Percentiles rank a stretch among this genome's conserved stretches.
Conservation (phyloP, 495 filamentous ascomycete genomes). For the Entonaema liquescens region DNA sequence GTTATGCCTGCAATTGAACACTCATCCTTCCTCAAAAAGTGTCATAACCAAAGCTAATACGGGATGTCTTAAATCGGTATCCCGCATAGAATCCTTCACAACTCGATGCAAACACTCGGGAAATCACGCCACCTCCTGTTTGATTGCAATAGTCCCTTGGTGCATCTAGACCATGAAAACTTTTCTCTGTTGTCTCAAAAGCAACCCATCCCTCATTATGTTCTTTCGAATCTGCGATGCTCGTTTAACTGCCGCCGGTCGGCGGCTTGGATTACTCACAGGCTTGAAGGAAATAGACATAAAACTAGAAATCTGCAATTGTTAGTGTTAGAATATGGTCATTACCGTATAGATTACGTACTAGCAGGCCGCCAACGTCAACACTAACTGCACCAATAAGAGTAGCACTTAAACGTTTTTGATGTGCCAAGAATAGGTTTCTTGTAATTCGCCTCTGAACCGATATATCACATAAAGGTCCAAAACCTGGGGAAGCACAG, state of each 20-base stretch:
- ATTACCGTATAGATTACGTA: background rate
- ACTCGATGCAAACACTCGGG: background rate
- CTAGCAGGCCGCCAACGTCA: background rate
- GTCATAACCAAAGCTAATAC: background rate
- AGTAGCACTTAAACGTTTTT: background rate
- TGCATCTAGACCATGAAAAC: slow-evolving; percentile 15
- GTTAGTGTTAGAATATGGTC: background rate
- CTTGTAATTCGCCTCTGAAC: background rate
- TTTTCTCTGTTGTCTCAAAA: background rate
- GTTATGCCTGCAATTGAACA: slow-evolving; percentile 5
- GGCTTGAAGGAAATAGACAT: background rate
- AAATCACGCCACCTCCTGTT: slow-evolving; percentile 26
- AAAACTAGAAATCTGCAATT: background rate
- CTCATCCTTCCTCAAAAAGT: background rate
- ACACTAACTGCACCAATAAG: background rate
- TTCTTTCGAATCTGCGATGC: background rate
- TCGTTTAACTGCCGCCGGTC: background rate
- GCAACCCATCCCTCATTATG: background rate
- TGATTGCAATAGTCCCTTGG: background rate
- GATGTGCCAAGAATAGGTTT: background rate
- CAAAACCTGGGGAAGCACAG: background rate
- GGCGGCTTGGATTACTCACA: background rate
- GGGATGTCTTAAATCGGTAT: slow-evolving; percentile 31
- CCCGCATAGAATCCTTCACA: slow-evolving; percentile 21
- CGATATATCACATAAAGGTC: background rate